phyloP scores from a whole-genome alignment of 164 flowering plant genomes.

The Santalum album region DNA sequence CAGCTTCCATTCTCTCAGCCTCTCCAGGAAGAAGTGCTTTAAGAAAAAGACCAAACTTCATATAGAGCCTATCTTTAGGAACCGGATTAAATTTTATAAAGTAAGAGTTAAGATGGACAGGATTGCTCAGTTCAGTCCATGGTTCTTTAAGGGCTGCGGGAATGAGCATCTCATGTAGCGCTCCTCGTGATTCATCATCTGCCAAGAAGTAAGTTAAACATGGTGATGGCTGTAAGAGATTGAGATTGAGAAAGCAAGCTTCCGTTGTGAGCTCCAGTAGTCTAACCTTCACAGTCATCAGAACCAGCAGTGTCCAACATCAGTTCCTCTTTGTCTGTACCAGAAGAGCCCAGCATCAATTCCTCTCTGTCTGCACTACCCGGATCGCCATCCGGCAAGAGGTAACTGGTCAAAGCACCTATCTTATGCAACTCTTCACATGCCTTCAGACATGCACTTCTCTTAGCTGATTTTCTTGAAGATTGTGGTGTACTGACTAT shows the following conservation, averaged over 20 bases:
- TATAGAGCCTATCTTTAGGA: slow-evolving; percentile 69
- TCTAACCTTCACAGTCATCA: slow-evolving; percentile 41
- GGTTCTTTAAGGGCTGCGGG: slow-evolving; percentile 55
- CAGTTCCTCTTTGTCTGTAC: slow-evolving; percentile 21
- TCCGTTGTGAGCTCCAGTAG: not conserved
- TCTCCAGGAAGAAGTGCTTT: slow-evolving; percentile 62
- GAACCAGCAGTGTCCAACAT: slow-evolving; percentile 17
- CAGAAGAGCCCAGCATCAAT: slow-evolving; percentile 2
- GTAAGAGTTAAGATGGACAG: slow-evolving; percentile 43
- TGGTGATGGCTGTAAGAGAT: slow-evolving; percentile 1
- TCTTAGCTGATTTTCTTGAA: slow-evolving; percentile 70
- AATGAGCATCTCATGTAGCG: slow-evolving; percentile 74
- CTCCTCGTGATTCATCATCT: slow-evolving; percentile 51
- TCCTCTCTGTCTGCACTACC: slow-evolving; percentile 27
- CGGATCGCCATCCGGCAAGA: slow-evolving; percentile 45
- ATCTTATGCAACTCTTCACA: slow-evolving; percentile 61
- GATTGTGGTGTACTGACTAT: slow-evolving; percentile 52
- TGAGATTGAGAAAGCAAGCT: not conserved
- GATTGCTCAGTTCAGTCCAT: slow-evolving; percentile 33
- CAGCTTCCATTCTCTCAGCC: slow-evolving; percentile 67
- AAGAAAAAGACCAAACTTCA: slow-evolving; percentile 67
- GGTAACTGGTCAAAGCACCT: slow-evolving; percentile 69
- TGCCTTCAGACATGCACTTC: slow-evolving; percentile 78
- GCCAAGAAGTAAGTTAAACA: slow-evolving; percentile 14
- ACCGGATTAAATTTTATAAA: slow-evolving; percentile 47